Base-by-base conservation (phyloP, 768 basidiomycete genomes). In the Mycena metata region DNA sequence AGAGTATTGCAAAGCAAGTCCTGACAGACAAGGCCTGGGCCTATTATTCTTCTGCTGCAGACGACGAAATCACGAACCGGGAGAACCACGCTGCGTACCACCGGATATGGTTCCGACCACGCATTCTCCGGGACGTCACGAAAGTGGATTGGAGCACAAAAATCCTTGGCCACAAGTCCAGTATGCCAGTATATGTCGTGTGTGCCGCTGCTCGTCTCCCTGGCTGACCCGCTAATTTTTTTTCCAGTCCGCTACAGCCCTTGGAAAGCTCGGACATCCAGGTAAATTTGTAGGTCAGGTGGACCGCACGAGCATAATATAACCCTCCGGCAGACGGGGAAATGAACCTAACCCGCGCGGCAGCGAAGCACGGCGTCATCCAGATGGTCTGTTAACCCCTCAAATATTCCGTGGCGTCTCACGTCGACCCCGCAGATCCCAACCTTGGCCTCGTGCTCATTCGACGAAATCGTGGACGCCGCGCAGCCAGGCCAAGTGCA, bases 31-130 rank as follows among this genome's bases (percentile, higher is more conserved):
- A 95, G 77, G 95, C 95, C 0, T 98, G 96, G 96, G 96, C 96
- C 7, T 96, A 96, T 78, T 96, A 98, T 75, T 95, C 93, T 0
- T 96, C 95, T n/a, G 96, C 96, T 19, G 91, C 97, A 9, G 97
- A 98, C 76, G 96, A 98, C 73, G 96, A 98, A 79, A 94, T 96
- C 50, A 96, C 95, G 35, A 83, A 87, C 67, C 86, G 96, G 55
- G 96, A 97, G 79, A 98, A 98, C 73, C 95, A 94, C 69, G 85
- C 90, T 58, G 96, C 96, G 2, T 99, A 92, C 76, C 96, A 98
- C 72, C 86, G 96, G 94, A 81, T 97, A 73, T 98, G 96, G 96
- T 97, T 98, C 81, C 89, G 96, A 23, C 96, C 96, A 33, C 90
- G 92, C 21, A 82, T 97, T 39, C 83, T 98, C 35, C 88, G 95